phyloP scores from a whole-genome alignment of 2,329 filamentous ascomycete genomes.

The Trichoderma atroviride region DNA sequence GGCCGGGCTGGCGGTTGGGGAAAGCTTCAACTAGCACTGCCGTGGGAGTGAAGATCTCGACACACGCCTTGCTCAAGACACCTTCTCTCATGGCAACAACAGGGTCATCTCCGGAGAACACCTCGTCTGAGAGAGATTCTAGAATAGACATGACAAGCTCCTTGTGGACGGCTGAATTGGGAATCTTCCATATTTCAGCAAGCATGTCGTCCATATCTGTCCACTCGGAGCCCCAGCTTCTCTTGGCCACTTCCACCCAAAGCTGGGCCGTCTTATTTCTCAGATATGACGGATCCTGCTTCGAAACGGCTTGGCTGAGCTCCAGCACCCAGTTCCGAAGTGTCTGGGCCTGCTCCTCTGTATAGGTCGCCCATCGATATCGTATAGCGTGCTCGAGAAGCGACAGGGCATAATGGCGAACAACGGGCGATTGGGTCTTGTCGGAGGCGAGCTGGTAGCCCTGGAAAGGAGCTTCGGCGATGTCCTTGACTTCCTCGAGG shows the following conservation, averaged over 20 bases:
- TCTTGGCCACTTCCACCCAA: constrained; percentile 93
- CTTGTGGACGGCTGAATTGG: constrained; percentile 67
- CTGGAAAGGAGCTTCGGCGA: constrained; percentile 77
- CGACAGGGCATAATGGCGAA: constrained; percentile 92
- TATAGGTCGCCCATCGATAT: constrained; percentile 79
- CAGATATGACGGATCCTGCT: constrained; percentile 77
- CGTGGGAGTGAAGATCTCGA: constrained; percentile 89
- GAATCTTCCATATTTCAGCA: constrained; percentile 77
- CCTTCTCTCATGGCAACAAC: constrained; percentile 81
- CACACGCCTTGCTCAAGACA: constrained; percentile 82
- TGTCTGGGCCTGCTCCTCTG: constrained; percentile 64
- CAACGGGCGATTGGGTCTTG: constrained; percentile 72
- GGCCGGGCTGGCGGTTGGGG: constrained; percentile 68
- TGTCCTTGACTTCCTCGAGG: constrained; percentile 81
- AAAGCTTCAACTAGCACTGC: constrained; percentile 74
- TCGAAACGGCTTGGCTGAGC: constrained; percentile 71
- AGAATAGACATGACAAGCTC: constrained; percentile 86
- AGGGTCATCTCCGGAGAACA: constrained; percentile 88
- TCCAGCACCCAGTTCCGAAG: constrained; percentile 77
- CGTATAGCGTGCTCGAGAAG: constrained; percentile 88
- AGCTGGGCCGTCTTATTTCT: constrained; percentile 92
- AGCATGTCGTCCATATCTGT: constrained; percentile 89
- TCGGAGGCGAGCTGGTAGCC: constrained; percentile 83
- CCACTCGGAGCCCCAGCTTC: constrained; percentile 92
- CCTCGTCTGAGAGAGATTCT: constrained; percentile 90